Base-by-base conservation (phyloP, 148 eudicot genomes). In the Vaccinium darrowii region DNA sequence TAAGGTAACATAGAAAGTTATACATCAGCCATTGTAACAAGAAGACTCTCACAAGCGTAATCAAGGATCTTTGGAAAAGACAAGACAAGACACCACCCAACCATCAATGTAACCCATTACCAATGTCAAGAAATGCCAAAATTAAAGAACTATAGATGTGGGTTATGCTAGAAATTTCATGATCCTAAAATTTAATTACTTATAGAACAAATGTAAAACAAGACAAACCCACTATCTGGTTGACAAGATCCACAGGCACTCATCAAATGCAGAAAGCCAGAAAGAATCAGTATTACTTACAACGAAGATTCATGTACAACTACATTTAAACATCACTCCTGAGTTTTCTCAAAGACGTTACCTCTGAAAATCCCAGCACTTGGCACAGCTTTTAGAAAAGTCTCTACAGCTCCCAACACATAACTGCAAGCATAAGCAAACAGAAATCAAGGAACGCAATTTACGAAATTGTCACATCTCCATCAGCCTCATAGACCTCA, bases 391-490 rank as follows among this genome's bases (percentile, higher is more conserved):
- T 94, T 90, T 80, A 97, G 92, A 86, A 97, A 95, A 78, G 99
- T 97, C 94, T 97, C 99, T 80, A 97, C 98, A 87, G 99, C 99
- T 91, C 99, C 99, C 92, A 97, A 88, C 23, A 97, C 98, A 90
- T 97, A 97, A 84, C 99, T 97, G 90, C 47, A 86, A 87, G 60
- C 82, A 81, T 43, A 85, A 89, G 36, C 83, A 27, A 75, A 62
- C 19, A 86, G 78, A 85, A 87, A 53, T 27, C 50, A 76, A 73
- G 49, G 27, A 76, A 6, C 43, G 84, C 10, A 81, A 43, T 36
- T 18, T 51, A 88, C 23, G 57, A 81, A 49, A 19, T 53, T 81
- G 76, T 16, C 69, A 52, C 78, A 83, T 53, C 15, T 73, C 60
- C 77, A 60, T 87, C 63, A 51, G 84, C 39, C 50, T 36, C 69